These are phyloP conservation scores for Didymella pomorum DNA, from an alignment of 2,329 filamentous ascomycete genomes.

Conservation along the genomic window DNA sequence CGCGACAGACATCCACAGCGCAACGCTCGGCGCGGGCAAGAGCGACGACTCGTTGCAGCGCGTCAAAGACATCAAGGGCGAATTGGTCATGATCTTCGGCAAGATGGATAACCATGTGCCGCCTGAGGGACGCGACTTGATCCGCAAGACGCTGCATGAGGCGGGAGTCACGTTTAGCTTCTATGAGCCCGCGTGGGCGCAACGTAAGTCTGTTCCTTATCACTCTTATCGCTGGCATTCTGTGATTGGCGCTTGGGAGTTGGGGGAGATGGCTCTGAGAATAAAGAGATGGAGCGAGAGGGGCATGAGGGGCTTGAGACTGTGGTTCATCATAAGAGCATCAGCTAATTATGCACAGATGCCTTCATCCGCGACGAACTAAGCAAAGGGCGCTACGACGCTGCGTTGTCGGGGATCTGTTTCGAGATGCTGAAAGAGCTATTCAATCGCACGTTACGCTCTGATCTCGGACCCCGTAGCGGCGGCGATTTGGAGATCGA, in stretches of 20 bases:
- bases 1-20: slow-evolving; percentile 86
- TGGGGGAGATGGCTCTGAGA: no score
- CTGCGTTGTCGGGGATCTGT: slow-evolving; percentile 83
- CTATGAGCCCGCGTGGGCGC: slow-evolving; percentile 91
- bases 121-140: slow-evolving; percentile 80
- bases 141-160: slow-evolving; percentile 81
- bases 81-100: slow-evolving; percentile 89
- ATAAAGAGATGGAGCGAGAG: no score
- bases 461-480: slow-evolving; percentile 76
- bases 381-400: slow-evolving; percentile 92
- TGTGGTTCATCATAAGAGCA: neutral
- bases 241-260: no score
- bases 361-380: slow-evolving; percentile 94
- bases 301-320: no score
- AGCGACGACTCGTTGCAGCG: slow-evolving; percentile 68
- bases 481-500: slow-evolving; percentile 70
- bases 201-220: slow-evolving; percentile 63
- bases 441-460: slow-evolving; percentile 79
- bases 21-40: slow-evolving; percentile 74
- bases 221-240: neutral
- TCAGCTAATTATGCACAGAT: slow-evolving; percentile 55
- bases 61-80: slow-evolving; percentile 74
- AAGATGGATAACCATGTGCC: slow-evolving; percentile 92
- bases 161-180: slow-evolving; percentile 78
- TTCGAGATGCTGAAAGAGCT: slow-evolving; percentile 90